Conservation (phyloP, 345 rosid species). For the Populus pruinosa region DNA sequence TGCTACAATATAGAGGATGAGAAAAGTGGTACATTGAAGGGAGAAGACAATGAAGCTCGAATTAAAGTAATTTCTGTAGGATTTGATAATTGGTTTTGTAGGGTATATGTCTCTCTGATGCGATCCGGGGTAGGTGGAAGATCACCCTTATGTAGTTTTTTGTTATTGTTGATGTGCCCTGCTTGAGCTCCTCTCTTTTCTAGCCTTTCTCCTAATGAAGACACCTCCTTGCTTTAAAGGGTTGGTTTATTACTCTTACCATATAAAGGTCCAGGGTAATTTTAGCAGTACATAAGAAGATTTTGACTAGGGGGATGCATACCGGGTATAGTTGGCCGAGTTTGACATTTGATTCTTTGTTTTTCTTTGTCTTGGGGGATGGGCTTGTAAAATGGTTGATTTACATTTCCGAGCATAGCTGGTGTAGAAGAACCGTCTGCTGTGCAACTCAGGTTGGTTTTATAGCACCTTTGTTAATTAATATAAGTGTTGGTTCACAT, state of each 20-base stretch:
- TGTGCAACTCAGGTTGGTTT: slow-evolving; percentile 20
- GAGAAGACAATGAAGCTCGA: slow-evolving; percentile 10
- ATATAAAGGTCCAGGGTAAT: slow-evolving; percentile 42
- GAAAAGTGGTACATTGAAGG: slow-evolving; percentile 9
- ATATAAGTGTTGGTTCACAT: background rate
- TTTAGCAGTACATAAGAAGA: slow-evolving; percentile 45
- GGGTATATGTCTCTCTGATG: slow-evolving; percentile 22
- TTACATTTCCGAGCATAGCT: slow-evolving; percentile 8
- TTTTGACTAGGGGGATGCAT: slow-evolving; percentile 43
- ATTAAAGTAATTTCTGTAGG: slow-evolving; percentile 22
- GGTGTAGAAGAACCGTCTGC: slow-evolving; percentile 17
- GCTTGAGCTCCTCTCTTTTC: slow-evolving; percentile 17
- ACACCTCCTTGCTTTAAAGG: slow-evolving; percentile 21
- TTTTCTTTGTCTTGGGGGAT: slow-evolving; percentile 6
- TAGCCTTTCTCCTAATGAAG: slow-evolving; percentile 15
- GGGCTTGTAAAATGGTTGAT: slow-evolving; percentile 26
- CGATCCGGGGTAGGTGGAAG: background rate
- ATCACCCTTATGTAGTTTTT: background rate
- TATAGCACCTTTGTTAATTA: background rate
- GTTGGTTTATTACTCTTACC: slow-evolving; percentile 15
- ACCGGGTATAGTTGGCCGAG: slow-evolving; percentile 35
- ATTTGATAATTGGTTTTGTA: slow-evolving; percentile 26
- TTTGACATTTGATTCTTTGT: slow-evolving; percentile 13
- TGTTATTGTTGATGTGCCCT: slow-evolving; percentile 11
- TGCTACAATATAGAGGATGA: slow-evolving; percentile 4